Base-by-base conservation (phyloP, 768 basidiomycete species). In the Lentinula aciculospora region DNA sequence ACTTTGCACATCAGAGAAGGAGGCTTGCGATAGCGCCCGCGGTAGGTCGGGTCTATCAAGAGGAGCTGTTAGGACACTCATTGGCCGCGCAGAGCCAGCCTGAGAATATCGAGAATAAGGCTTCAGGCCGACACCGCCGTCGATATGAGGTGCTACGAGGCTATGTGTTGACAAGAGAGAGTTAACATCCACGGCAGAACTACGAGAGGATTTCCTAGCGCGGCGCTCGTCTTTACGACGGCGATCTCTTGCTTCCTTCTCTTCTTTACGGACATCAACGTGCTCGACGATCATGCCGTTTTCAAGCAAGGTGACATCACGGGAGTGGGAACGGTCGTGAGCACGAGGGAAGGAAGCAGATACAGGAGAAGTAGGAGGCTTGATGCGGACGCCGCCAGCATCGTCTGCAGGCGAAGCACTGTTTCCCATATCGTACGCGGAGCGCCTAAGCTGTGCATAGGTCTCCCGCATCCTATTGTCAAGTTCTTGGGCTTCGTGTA, bases 251-350 rank as follows among this genome's bases (percentile, higher is more conserved):
- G 84, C 88, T 62, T 90, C 89, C 58, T 74, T 81, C 68, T 91
- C 91, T 69, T 92, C 90, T 61, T 78, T 85, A 31, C 85, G 82
- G 19, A 94, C 82, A 68, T 94, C 83, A 36, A 94, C 88, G 60
- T 90, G 88, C 64, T 95, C 93, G 7, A 94, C 86, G 53, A 93
- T 89, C 79, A 94, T 85, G 3, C 92, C 92, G 62, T 91, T 94
- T 69, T 93, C 88, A 21, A 95, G 80, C 9, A 94, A 74, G 0
- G 91, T 90, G 13, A 91, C 78, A 56, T 93, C 88, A 32, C 88
- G 81, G 39, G 84, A 84, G 55, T 83, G 80, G 21, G 74, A 76
- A 29, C 80, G 81, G 32, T 68, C 69, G 60, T 82, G 80, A 27
- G 71, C 71, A 46, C 74, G 70, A 25, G 44, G 15, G 36, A 57